Evolutionary conservation across 1,284 basidiomycete species (phyloP).

Genomic region (Singerocomus inundabilis): DNA sequence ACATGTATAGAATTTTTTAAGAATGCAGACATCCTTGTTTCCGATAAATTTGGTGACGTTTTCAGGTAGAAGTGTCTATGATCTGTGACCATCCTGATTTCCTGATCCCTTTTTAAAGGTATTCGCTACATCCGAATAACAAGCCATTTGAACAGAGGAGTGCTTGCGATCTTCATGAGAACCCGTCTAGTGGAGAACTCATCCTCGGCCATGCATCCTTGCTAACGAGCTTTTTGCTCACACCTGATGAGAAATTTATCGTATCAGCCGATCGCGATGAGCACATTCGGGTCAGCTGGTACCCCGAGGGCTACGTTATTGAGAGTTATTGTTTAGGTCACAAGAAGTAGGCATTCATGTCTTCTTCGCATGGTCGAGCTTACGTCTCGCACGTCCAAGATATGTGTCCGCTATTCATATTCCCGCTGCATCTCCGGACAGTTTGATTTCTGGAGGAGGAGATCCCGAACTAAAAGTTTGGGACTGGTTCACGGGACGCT

Average conservation of each 20-base stretch:
- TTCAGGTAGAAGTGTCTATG: slow-evolving; percentile 54
- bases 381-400: slow-evolving; percentile 41
- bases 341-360: slow-evolving; percentile 57
- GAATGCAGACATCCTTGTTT: slow-evolving; percentile 60
- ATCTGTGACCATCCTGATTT: not conserved
- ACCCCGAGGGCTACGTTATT: slow-evolving; percentile 78
- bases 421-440: slow-evolving; percentile 46
- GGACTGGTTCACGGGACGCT: slow-evolving; percentile 69
- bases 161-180: slow-evolving; percentile 57
- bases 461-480: slow-evolving; percentile 77
- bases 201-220: slow-evolving; percentile 86
- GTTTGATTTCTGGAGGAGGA: slow-evolving; percentile 84
- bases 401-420: slow-evolving; percentile 82
- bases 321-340: slow-evolving; percentile 86
- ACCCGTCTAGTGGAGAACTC: slow-evolving; percentile 71
- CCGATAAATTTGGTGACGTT: slow-evolving; percentile 88
- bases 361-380: not conserved
- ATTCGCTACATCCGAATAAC: slow-evolving; percentile 41
- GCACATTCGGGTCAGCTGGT: slow-evolving; percentile 90
- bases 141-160: slow-evolving; percentile 23
- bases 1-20: slow-evolving; percentile 61
- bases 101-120: slow-evolving; percentile 38
- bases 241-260: slow-evolving; percentile 67
- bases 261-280: slow-evolving; percentile 91
- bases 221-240: slow-evolving; percentile 70